phyloP scores from a whole-genome alignment of 1,284 basidiomycete genomes.

The Cutaneotrichosporon sp. region DNA sequence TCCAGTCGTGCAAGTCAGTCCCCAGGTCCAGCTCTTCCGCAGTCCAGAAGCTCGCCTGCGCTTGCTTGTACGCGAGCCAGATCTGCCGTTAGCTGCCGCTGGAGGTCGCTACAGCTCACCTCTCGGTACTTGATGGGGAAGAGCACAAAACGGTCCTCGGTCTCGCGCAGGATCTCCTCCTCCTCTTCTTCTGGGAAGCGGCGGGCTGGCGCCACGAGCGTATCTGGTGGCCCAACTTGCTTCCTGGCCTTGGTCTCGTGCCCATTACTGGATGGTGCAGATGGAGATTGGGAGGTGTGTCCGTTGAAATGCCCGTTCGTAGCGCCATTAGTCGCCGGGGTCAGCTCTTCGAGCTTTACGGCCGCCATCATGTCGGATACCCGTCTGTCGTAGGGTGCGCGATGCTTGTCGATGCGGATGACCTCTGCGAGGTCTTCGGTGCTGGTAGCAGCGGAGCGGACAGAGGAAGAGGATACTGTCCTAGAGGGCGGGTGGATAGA shows the following conservation, averaged over 20 bases:
- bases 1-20: constrained; percentile 86
- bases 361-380: background rate
- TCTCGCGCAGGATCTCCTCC: constrained; percentile 79
- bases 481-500: background rate
- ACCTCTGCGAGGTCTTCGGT: constrained; percentile 4
- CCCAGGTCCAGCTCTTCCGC: constrained; percentile 94
- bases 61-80: constrained; percentile 90
- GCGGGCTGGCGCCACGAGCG: background rate
- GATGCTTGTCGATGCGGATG: constrained; percentile 10
- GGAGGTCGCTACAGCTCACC: constrained; percentile 21
- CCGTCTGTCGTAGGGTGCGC: constrained; percentile 1
- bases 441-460: constrained; percentile 6
- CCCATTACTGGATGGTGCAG: background rate
- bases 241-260: background rate
- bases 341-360: background rate
- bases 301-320: background rate
- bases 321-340: background rate
- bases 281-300: background rate
- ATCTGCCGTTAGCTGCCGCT: constrained; percentile 59
- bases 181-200: constrained; percentile 55
- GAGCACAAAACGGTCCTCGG: constrained; percentile 68
- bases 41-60: constrained; percentile 68
- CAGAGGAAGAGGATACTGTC: background rate
- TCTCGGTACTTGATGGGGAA: constrained; percentile 94
- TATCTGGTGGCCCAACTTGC: background rate